Conservation (phyloP, 495 filamentous ascomycete genomes). For the Bombardia bombarda region DNA sequence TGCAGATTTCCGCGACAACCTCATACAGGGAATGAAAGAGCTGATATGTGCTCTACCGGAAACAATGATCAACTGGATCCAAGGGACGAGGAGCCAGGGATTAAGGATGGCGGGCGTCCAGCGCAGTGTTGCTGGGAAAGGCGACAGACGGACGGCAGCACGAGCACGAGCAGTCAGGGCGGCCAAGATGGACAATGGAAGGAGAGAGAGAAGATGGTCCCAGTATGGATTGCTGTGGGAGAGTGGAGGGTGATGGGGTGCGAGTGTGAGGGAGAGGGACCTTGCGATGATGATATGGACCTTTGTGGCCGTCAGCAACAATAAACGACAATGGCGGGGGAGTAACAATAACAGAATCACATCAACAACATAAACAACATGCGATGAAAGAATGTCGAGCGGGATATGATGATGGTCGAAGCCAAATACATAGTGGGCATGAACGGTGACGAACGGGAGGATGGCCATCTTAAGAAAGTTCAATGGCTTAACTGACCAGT, state of each 20-base stretch:
- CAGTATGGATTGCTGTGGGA: not conserved
- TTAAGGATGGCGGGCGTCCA: slow-evolving; percentile 7
- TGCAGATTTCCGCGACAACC: slow-evolving; percentile 19
- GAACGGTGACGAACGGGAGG: slow-evolving; percentile 7
- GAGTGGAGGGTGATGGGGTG: slow-evolving; percentile 1
- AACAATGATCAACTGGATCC: slow-evolving; percentile 3
- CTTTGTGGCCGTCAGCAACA: slow-evolving; percentile 6
- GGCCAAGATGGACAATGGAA: no score
- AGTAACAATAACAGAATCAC: slow-evolving; percentile 8
- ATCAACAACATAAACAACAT: slow-evolving; percentile 11
- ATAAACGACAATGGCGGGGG: slow-evolving; percentile 2
- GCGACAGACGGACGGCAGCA: not conserved
- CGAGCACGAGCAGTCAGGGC: not conserved
- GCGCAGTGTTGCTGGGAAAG: slow-evolving; percentile 2
- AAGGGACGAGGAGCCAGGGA: not conserved
- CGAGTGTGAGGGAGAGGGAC: not conserved
- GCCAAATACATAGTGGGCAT: slow-evolving; percentile 9
- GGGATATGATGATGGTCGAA: slow-evolving; percentile 15
- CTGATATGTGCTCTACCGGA: not conserved
- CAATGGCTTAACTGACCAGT: slow-evolving; percentile 11
- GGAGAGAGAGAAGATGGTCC: no score
- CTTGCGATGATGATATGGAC: slow-evolving; percentile 4
- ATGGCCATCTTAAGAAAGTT: slow-evolving; percentile 11
- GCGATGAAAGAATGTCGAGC: slow-evolving; percentile 8
- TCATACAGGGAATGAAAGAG: slow-evolving; percentile 13